Percentiles rank a stretch among this genome's conserved stretches.
Conservation (phyloP, 306 rosid genomes). For the Ormosia emarginata region DNA sequence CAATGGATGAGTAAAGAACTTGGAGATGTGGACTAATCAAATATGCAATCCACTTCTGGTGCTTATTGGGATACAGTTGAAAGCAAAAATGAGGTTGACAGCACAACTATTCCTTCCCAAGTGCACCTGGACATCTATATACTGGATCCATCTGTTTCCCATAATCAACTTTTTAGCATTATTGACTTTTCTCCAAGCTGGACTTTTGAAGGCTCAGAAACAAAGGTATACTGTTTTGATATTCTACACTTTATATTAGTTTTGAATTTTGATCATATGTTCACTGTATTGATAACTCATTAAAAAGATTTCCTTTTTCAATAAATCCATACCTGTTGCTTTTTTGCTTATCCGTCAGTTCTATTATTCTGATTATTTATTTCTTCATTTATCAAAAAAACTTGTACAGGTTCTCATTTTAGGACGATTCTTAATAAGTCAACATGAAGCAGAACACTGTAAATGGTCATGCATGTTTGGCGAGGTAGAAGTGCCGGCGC, state of each 20-base stretch:
- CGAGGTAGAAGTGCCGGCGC: conserved; percentile 82
- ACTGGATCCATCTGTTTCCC: conserved; percentile 71
- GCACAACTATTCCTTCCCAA: conserved; percentile 45
- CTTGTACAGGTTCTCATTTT: conserved; percentile 63
- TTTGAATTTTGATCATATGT: conserved; percentile 6
- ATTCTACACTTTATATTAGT: conserved; percentile 9
- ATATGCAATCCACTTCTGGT: conserved; percentile 52
- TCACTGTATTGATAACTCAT: not conserved
- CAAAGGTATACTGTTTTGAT: conserved; percentile 52
- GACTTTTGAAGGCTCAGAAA: conserved; percentile 61
- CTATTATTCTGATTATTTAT: not conserved
- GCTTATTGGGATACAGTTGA: conserved; percentile 68
- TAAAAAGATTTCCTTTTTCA: not conserved
- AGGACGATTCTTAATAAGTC: conserved; percentile 63
- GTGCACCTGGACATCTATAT: conserved; percentile 51
- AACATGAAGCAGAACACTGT: conserved; percentile 47
- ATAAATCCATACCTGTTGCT: not conserved
- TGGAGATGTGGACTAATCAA: conserved; percentile 66
- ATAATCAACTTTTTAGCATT: conserved; percentile 78
- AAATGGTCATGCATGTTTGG: conserved; percentile 96
- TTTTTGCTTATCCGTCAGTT: conserved; percentile 14
- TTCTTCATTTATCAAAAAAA: conserved; percentile 3
- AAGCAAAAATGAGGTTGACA: conserved; percentile 48
- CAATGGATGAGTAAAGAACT: conserved; percentile 85
- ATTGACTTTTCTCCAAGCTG: conserved; percentile 83